Base-by-base conservation (phyloP, 345 rosid species). In the Murraya koenigii region DNA sequence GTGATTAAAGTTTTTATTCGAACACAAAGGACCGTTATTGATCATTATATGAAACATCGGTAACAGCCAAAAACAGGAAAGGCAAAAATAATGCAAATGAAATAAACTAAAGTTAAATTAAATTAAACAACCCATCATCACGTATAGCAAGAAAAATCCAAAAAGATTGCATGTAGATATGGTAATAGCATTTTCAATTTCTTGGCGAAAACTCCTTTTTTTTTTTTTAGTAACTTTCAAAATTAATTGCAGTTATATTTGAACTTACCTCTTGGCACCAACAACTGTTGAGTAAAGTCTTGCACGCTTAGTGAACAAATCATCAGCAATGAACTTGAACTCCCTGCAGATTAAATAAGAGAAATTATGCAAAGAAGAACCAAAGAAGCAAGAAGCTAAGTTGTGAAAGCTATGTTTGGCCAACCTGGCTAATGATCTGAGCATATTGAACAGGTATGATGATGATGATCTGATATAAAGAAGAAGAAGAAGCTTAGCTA, bases 351-450 rank as follows among this genome's bases (percentile, higher is more conserved):
- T 6, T 3, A 33, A 64, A 17, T 36, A 17, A 64, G 19, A 63
- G 67, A 15, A 28, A 7, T n/a, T n/a, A n/a, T n/a, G 20, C 19
- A 7, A 52, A 15, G 56, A 13, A 44, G 49, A 44, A 44, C 15
- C 49, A 13, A 44, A 44, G 49, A 44, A 44, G 17, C 49, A 44
- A 44, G 33, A 26, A 26, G 72, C 35, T 23, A 14, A 52, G 49
- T 3, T 47, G 38, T 1, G 23, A 14, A 35, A 13, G 26, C 2
- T 11, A 44, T 44, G 17, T 2, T 1, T 6, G 1, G 61, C 8
- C 8, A 20, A 80, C 79, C 79, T 75, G 72, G 52, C 28, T 36
- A 75, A 26, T 56, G 79, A 54, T 69, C 76, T 64, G 35, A 76
- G 30, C 79, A 80, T 80, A 49, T 55, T 36, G 52, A 66, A 32